Conservation (phyloP, 805 yeast species). For the Myxozyma vanderwaltii region DNA sequence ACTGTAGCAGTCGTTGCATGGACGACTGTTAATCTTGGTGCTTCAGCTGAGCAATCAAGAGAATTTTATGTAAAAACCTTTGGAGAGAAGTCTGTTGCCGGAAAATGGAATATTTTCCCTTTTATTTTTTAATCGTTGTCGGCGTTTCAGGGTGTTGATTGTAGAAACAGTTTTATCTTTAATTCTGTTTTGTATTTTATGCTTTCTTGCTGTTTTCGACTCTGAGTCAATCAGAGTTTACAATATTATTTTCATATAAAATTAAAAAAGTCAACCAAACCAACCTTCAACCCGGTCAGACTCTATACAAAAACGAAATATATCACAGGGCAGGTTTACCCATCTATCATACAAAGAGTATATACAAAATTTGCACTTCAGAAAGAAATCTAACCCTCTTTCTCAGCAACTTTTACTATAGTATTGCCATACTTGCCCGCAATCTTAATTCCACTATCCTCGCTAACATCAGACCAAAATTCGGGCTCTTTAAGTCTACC, state of each 20-base stretch:
- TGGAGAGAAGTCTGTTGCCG: conserved; percentile 23
- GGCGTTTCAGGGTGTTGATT: too few relatives aligned
- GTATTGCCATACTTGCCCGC: conserved; percentile 60
- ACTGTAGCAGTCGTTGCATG: conserved; percentile 37
- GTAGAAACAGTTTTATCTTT: too few relatives aligned
- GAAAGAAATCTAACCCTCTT: conserved; percentile 15
- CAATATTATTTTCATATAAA: too few relatives aligned
- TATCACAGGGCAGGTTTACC: too few relatives aligned
- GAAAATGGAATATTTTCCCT: conserved; percentile 23
- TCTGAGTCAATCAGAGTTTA: too few relatives aligned
- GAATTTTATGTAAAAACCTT: conserved; percentile 45
- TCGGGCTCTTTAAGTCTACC: conserved; percentile 63
- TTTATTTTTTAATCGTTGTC: conserved; percentile 5
- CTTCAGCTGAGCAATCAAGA: conserved; percentile 54
- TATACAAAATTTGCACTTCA: background rate
- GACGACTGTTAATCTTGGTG: conserved; percentile 49
- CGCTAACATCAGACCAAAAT: conserved; percentile 75
- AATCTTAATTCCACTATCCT: conserved; percentile 63
- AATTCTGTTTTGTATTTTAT: too few relatives aligned
- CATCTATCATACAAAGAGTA: background rate
- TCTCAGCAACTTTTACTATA: conserved; percentile 17
- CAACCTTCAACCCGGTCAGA: too few relatives aligned
- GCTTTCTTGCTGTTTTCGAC: too few relatives aligned
- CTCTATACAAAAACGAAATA: too few relatives aligned
- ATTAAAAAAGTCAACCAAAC: too few relatives aligned